Evolutionary conservation across 345 rosid species (phyloP).

Genomic region (Gossypium raimondii): DNA sequence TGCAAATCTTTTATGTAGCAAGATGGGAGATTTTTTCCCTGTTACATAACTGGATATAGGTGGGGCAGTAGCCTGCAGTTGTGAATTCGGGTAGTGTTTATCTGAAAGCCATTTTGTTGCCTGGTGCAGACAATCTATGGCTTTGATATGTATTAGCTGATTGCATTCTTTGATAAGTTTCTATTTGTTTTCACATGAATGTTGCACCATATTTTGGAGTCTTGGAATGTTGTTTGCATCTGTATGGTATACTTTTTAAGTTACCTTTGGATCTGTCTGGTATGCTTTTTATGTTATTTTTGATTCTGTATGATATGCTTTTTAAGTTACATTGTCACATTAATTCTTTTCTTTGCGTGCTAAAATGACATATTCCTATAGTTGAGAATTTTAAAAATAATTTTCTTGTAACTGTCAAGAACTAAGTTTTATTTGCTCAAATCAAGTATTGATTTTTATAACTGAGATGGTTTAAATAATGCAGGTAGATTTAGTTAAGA

Average conservation of each 20-base stretch:
- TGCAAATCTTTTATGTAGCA: background rate
- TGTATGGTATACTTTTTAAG: background rate
- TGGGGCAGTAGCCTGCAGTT: background rate
- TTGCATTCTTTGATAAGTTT: slow-evolving; percentile 6
- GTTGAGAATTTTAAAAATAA: background rate
- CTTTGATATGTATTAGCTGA: background rate
- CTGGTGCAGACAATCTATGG: background rate
- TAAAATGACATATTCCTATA: background rate
- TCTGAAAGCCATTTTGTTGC: background rate
- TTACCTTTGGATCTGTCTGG: background rate
- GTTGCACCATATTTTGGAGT: background rate
- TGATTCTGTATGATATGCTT: background rate
- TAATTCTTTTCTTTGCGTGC: background rate
- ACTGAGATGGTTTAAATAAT: slow-evolving; percentile 24
- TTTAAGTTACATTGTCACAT: background rate
- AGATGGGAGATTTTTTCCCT: background rate
- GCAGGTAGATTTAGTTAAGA: slow-evolving; percentile 78
- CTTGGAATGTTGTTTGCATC: background rate
- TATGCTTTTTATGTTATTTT: background rate
- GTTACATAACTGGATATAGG: background rate
- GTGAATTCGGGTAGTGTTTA: background rate
- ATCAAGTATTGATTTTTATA: slow-evolving; percentile 8
- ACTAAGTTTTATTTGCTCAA: background rate
- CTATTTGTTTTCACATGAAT: background rate
- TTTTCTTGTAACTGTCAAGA: background rate